phyloP scores from a whole-genome alignment of 116 monocot genomes.

The Zostera marina region DNA sequence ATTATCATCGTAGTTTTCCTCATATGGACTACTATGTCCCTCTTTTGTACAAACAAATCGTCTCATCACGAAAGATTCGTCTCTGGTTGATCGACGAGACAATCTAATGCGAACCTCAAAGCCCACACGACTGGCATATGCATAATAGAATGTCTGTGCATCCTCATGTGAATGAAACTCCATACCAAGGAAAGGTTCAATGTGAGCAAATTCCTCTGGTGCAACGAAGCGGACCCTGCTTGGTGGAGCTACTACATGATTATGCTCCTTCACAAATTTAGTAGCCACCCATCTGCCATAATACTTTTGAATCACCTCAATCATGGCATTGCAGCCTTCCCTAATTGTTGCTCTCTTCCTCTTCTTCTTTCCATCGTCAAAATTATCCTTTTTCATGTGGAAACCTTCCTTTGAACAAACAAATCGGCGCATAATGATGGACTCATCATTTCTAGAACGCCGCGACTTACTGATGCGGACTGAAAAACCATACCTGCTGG shows the following conservation, averaged over 20 bases:
- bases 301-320: conserved; percentile 76
- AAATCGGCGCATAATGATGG: conserved; percentile 87
- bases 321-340: conserved; percentile 92
- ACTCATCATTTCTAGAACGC: conserved; percentile 74
- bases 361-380: conserved; percentile 72
- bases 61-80: conserved; percentile 77
- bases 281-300: conserved; percentile 77
- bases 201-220: conserved; percentile 54
- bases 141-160: conserved; percentile 88
- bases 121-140: conserved; percentile 81
- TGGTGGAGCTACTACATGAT: conserved; percentile 65
- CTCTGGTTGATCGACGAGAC: conserved; percentile 65
- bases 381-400: conserved; percentile 13
- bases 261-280: conserved; percentile 90
- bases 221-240: conserved; percentile 80
- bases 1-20: conserved; percentile 47
- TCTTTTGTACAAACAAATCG: conserved; percentile 87
- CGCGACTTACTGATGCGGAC: conserved; percentile 80
- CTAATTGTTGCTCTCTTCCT: conserved; percentile 76
- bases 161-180: conserved; percentile 78
- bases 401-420: conserved; percentile 89
- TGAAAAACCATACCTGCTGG: conserved; percentile 71
- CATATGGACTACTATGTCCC: conserved; percentile 37
- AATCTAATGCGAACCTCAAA: conserved; percentile 87
- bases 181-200: conserved; percentile 84